Evolutionary conservation across 148 eudicot species (phyloP), one percentile per base, ranked within the genome.

Genomic region (Mesembryanthemum crystallinum): DNA sequence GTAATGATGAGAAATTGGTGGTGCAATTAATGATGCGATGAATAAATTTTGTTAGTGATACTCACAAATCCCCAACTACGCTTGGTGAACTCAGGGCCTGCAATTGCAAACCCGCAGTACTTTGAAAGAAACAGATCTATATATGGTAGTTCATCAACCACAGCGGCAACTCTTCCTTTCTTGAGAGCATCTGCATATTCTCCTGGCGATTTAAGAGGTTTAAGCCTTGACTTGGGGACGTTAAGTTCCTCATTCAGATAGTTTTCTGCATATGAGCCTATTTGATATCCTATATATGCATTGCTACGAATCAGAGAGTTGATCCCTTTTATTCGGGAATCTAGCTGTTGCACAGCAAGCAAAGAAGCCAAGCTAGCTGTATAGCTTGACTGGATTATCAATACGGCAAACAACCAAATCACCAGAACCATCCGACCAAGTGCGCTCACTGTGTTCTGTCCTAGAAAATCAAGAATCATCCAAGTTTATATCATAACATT

Each of bases 61-160:
- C 98, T 94, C 78, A 92, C 95, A 79, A 94, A 94, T 58, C 97
- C 98, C 98, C 98, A 94, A 0, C 93, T 89, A 39, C 88, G 77
- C 79, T 83, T 90, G 7, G 97, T 90, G 83, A 94, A 94, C 73
- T 89, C 88, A 74, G 72, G 89, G 35, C 97, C 97, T 2, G 89
- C 92, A 60, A 83, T 73, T 45, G 87, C 77, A 80, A 89, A 92
- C 69, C 70, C 75, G 83, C 98, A 92, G 64, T 89, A 11, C 42
- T 58, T 82, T 0, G 97, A 80, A 57, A 90, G 85, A 76, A 94
- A 90, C 52, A 87, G 76, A 45, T 90, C 92, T 3, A 94, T 67
- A 60, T 94, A 94, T 0, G 97, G 93, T 15, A 82, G 87, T 78
- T 94, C 98, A 71, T 94, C 98, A 29, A 94, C 97, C 42, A 94